Percentiles rank a stretch among this genome's conserved stretches.
phyloP scores from a whole-genome alignment of 2,329 filamentous ascomycete genomes.

The Akanthomyces uredinophilus region DNA sequence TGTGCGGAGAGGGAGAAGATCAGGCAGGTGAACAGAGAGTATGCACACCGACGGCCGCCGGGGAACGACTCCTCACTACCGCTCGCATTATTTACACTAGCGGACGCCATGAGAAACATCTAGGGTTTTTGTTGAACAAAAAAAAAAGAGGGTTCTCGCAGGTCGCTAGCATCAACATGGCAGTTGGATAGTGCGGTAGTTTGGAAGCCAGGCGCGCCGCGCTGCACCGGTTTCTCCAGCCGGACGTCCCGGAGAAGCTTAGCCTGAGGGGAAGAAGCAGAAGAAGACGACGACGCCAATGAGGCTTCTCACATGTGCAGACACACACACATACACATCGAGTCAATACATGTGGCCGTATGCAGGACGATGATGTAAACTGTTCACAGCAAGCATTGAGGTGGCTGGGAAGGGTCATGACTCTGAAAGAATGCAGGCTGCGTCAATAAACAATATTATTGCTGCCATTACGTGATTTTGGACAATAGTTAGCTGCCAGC shows the following conservation, averaged over 20 bases:
- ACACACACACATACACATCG: too few species aligned
- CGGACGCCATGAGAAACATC: not conserved
- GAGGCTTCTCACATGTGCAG: not conserved
- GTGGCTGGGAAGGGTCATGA: not conserved
- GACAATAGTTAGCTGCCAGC: not conserved
- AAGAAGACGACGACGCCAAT: not conserved
- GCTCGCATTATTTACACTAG: not conserved
- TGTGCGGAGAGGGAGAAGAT: not conserved
- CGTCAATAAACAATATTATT: not conserved
- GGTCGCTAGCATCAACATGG: not conserved
- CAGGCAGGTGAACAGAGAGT: not conserved
- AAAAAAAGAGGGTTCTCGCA: not conserved
- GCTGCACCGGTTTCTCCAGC: not conserved
- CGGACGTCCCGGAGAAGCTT: not conserved
- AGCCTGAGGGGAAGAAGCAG: not conserved
- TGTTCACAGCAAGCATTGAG: not conserved
- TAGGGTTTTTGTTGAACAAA: not conserved
- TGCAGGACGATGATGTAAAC: not conserved
- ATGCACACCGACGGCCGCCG: not conserved
- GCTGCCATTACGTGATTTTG: not conserved
- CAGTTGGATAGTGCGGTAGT: not conserved
- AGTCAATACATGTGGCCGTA: not conserved
- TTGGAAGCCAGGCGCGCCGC: too few species aligned
- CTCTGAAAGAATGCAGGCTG: not conserved
- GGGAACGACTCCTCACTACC: too few species aligned